Base-by-base conservation (phyloP, 2,329 filamentous ascomycete species). In the Diaporthe amygdali region DNA sequence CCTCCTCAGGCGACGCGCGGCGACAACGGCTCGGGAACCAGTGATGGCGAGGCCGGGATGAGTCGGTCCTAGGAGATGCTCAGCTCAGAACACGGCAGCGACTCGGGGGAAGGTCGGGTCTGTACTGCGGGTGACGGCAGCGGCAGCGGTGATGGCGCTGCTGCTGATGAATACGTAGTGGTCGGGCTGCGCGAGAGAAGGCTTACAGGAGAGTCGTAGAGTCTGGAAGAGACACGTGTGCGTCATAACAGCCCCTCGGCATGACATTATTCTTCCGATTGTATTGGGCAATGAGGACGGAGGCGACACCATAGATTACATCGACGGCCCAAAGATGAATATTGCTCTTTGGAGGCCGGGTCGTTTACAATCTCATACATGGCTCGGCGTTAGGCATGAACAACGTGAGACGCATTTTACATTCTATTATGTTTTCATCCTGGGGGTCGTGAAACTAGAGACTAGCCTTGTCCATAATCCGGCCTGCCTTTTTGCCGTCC, bases 391-490 rank as follows among this genome's bases (percentile, higher is more conserved):
- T 32, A 32, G 30, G 32, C 39, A 37, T 68, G 27, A 41, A 46
- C 17, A 67, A 51, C 39, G 22, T 66, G 44, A 49, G 39, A 39
- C n/a, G 34, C 32, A 66, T 59, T 54, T 68, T 71, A 64, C 66
- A 54, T 69, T 73, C 61, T 73, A 49, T 72, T 70, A 44, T 30
- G 37, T 51, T n/a, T 49, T 25, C 37, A 12, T 30, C 63, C 39
- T 69, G 15, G 39, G 66, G 68, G 63, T 54, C 66, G 61, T 59
- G 30, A 69, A 55, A 61, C 78, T 81, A 83, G 59, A 82, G 77
- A 78, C 80, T 82, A 75, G 81, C 77, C 76, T 74, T 80, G 59
- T 66, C 78, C 68, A 74, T 61, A 69, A 56, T 73, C 76, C 76
- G 74, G 75, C 77, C 79, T 78, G 22, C 14, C 32, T 17, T 78